These are phyloP conservation scores for Polysphondylium violaceum DNA, from an alignment of 78 protist genomes.

Conservation along the genomic window DNA sequence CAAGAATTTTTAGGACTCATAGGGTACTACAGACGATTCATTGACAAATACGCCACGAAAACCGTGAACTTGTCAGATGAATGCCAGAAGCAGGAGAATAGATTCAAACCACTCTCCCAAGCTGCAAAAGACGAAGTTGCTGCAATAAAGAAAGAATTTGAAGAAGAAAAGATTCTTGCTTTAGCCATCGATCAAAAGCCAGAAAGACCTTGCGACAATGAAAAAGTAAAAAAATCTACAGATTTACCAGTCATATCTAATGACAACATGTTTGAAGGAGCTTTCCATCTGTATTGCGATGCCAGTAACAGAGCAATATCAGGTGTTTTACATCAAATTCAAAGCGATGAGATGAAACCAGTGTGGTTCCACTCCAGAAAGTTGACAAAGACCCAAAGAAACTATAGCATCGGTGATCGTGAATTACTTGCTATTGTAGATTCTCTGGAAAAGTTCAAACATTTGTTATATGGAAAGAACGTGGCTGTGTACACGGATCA, in stretches of 20 bases:
- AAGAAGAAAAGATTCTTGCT: background rate
- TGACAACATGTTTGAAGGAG: background rate
- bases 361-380: background rate
- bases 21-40: background rate
- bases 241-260: background rate
- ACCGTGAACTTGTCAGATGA: background rate
- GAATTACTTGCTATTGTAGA: background rate
- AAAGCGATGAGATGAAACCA: background rate
- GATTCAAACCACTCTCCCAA: background rate
- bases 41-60: background rate
- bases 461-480: background rate
- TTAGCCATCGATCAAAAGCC: background rate
- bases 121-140: background rate
- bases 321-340: background rate
- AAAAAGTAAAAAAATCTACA: background rate
- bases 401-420: background rate
- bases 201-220: background rate
- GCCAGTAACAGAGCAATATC: background rate
- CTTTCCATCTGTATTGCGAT: background rate
- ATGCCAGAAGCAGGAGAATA: background rate
- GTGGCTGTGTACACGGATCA: slow-evolving; percentile 15
- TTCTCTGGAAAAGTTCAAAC: background rate
- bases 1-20: background rate
- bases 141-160: background rate
- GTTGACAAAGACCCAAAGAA: background rate